Evolutionary conservation across 2,329 filamentous ascomycete genomes (phyloP), one percentile per base, ranked within the genome.

Genomic region (Ascochyta lentis): DNA sequence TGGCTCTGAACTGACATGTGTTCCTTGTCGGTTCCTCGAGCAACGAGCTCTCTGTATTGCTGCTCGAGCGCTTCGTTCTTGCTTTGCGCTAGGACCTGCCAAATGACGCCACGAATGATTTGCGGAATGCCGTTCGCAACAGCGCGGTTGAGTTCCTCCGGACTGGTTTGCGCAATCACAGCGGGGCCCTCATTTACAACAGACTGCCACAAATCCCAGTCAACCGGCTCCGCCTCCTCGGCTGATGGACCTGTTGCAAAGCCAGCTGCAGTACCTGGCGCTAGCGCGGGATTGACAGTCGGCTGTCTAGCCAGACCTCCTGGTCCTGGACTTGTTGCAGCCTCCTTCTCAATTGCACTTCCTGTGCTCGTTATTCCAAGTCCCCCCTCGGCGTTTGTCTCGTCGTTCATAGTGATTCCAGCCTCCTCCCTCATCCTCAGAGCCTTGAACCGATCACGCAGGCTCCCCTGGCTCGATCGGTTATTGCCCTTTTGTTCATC

Each of bases 121-220:
- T 89, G 92, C 1, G 95, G 95, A 54, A 99, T 99, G 29, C 95
- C 95, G 35, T 89, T 90, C 45, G 94, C 91, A 66, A 99, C 97
- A 22, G 95, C 93, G 63, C 84, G 86, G 71, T 94, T 96, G 54
- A 99, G 80, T 73, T 97, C 93, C 67, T 96, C 91, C 0, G 94
- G 84, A 69, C 92, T 96, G 4, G 92, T 92, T 56, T 91, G 87
- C 10, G 91, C 90, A 45, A 98, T 90, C 9, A 92, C 94, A 26
- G 91, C 87, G 15, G 93, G 92, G 0, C 95, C 95, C 78, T 97
- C 91, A 64, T 97, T 96, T 31, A 99, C 95, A 4, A 99, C 89
- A 23, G 90, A 87, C 73, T 99, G 94, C 95, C 95, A 99, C 35
- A 99, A 79, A 75, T 99, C 95, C 95, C 95, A 99, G 72, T 99